Evolutionary conservation across 2,329 filamentous ascomycete species (phyloP), one percentile per base, ranked within the genome.

Genomic region (Exophiala mesophila): DNA sequence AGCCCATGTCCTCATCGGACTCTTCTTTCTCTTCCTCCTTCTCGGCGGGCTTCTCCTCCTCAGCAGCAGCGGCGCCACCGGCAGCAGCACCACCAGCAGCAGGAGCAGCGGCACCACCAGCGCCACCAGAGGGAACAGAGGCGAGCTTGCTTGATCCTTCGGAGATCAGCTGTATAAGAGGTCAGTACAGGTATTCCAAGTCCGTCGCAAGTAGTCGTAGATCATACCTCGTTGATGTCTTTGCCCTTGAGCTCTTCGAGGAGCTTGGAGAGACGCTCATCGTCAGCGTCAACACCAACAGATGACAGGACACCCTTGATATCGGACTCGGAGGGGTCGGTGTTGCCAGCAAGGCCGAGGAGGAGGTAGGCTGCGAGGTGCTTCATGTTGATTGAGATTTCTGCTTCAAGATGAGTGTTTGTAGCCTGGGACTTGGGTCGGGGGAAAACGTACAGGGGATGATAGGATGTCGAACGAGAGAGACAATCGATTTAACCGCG

Each of bases 401-500:
- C 55, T 53, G 50, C 36, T 44, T 39, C 18, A 28, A 43, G 44
- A 43, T 26, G 23, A 26, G 23, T 26, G 12, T 36, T 41, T 37
- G 30, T n/a, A 2, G 21, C 10, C 9, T 5, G 9, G 10, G 6
- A 16, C 21, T 20, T 29, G 31, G 8, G 36, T 18, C n/a, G n/a
- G n/a, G n/a, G 34, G 17, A 10, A 36, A 35, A 44, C 39, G 41
- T 36, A 49, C 33, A 30, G 43, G 30, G 39, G 36, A 37, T 53
- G 56, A 51, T 53, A 49, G 52, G 57, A 49, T 57, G 53, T 51
- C 58, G 70, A 74, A 73, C 70, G 68, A 58, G 71, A 74, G 71
- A 72, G 68, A 88, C 90, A 97, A 97, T 97, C 90, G 82, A 84
- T 94, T 97, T 94, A 95, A 96, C 90, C 90, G 88, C 86, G 70